These are phyloP conservation scores for Linnemannia exigua DNA, from an alignment of 192 early-diverging fungal species.

Conservation along the genomic window DNA sequence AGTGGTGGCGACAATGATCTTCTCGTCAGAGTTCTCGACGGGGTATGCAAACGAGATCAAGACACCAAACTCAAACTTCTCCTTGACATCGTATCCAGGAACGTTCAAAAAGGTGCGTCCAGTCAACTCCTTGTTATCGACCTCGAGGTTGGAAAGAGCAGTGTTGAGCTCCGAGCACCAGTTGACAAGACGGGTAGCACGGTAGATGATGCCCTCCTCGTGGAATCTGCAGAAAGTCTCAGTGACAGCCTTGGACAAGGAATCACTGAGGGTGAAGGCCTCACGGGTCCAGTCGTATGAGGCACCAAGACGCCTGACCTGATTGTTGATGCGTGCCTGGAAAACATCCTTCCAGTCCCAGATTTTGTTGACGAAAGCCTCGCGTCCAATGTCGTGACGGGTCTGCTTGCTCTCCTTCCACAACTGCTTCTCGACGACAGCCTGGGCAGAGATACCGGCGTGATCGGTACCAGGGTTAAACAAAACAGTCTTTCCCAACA, in stretches of 20 bases:
- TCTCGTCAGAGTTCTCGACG: slow-evolving; percentile 88
- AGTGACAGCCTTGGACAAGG: slow-evolving; percentile 83
- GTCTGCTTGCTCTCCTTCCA: slow-evolving; percentile 88
- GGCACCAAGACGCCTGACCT: slow-evolving; percentile 90
- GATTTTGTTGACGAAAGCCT: slow-evolving; percentile 87
- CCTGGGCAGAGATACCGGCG: slow-evolving; percentile 97
- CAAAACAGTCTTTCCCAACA: slow-evolving; percentile 95
- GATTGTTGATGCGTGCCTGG: slow-evolving; percentile 85
- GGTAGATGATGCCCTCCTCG: slow-evolving; percentile 96
- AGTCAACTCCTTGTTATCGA: slow-evolving; percentile 90
- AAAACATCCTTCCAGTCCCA: slow-evolving; percentile 97
- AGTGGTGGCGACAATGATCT: slow-evolving; percentile 96
- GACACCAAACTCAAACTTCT: slow-evolving; percentile 99
- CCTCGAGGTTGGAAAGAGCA: slow-evolving; percentile 96
- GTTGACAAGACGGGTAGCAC: slow-evolving; percentile 97
- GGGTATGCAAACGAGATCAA: slow-evolving; percentile 95
- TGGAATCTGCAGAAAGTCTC: slow-evolving; percentile 97
- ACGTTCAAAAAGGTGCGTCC: slow-evolving; percentile 89
- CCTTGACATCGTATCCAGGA: slow-evolving; percentile 92
- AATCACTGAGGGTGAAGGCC: slow-evolving; percentile 94
- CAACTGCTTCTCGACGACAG: slow-evolving; percentile 97
- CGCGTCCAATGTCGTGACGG: slow-evolving; percentile 94
- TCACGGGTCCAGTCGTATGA: slow-evolving; percentile 95
- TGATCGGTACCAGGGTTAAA: slow-evolving; percentile 97
- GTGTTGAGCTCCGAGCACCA: slow-evolving; percentile 98